Evolutionary conservation across 805 yeast genomes (phyloP), one percentile per base, ranked within the genome.

Genomic region (Grigorovia jiainica): DNA sequence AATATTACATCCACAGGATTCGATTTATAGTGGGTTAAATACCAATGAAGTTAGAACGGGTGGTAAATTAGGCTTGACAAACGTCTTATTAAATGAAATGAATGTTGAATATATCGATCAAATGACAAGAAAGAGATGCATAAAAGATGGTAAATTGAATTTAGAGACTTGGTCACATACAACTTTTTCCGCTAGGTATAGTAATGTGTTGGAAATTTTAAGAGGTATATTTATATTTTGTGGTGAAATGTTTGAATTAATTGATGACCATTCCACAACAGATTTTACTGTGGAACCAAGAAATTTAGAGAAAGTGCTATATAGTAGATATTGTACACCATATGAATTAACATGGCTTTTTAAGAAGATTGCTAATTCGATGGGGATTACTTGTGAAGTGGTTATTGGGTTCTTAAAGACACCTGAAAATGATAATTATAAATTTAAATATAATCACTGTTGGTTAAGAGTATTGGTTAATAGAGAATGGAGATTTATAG

Each of bases 381-480:
- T 89, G 39, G 79, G 81, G 9, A 71, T 92, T 31, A 78, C 81
- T 7, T 76, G 87, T 48, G 92, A 84, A 46, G 70, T 87, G 1
- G 78, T 92, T 2, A 65, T 78, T 20, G 98, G 98, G 4, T 84
- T 83, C 54, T 71, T 89, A 64, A 86, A 89, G 56, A 75, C 79
- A 20, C 95, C 95, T 7, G 78, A 78, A 47, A 79, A 76, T 35
- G 69, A 71, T 36, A 70, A 55, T 42, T 38, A 46, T 27, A 60
- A 57, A 27, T 73, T 70, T 48, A 63, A 66, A n/a, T 58, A 79
- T 30, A 86, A 87, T 53, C 98, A 92, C 61, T 77, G 84, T 42
- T 92, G 98, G 98, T 71, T 87, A 42, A 78, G 95, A 1, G 78
- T 87, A 1, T 59, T 82, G 29, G 62, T 87, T 13, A 81, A 85